Evolutionary conservation across 2,329 filamentous ascomycete genomes (phyloP).

Genomic region (Aspergillus fumigatiaffinis): DNA sequence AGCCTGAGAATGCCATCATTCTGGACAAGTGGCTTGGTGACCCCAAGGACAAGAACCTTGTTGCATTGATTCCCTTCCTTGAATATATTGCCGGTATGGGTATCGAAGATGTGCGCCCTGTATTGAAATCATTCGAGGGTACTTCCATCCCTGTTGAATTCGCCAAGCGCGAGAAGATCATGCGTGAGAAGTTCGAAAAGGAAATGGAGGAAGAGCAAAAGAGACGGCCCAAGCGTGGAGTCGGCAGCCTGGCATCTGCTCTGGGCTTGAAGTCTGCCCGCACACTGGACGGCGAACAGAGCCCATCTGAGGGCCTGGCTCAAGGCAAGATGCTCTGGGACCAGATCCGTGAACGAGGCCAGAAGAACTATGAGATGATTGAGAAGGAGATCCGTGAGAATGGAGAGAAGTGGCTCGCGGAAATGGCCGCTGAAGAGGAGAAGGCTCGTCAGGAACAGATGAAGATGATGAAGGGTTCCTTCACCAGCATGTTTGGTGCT

Average conservation of each 20-base stretch:
- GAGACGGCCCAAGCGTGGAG: constrained; percentile 57
- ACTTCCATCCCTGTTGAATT: constrained; percentile 89
- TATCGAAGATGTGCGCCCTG: constrained; percentile 78
- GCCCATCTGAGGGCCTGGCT: constrained; percentile 70
- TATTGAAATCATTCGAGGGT: constrained; percentile 83
- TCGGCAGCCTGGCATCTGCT: constrained; percentile 66
- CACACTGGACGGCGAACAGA: constrained; percentile 62
- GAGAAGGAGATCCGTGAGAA: constrained; percentile 91
- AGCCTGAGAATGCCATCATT: constrained; percentile 95
- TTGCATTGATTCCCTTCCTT: constrained; percentile 89
- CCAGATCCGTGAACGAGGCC: constrained; percentile 84
- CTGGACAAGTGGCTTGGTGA: constrained; percentile 87
- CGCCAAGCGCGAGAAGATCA: constrained; percentile 77
- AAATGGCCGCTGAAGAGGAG: constrained; percentile 84
- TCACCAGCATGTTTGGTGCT: constrained; percentile 55
- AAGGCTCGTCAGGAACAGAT: constrained; percentile 85
- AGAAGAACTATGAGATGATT: constrained; percentile 81
- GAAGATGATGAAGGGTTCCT: constrained; percentile 82
- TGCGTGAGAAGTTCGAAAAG: constrained; percentile 79
- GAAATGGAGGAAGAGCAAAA: constrained; percentile 66
- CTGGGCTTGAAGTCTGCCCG: constrained; percentile 72
- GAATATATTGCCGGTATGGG: constrained; percentile 97
- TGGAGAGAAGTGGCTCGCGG: constrained; percentile 91
- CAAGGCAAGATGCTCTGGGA: constrained; percentile 98
- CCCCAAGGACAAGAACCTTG: constrained; percentile 76